Base-by-base conservation (phyloP, 768 basidiomycete genomes). In the Boletus sensibilis region DNA sequence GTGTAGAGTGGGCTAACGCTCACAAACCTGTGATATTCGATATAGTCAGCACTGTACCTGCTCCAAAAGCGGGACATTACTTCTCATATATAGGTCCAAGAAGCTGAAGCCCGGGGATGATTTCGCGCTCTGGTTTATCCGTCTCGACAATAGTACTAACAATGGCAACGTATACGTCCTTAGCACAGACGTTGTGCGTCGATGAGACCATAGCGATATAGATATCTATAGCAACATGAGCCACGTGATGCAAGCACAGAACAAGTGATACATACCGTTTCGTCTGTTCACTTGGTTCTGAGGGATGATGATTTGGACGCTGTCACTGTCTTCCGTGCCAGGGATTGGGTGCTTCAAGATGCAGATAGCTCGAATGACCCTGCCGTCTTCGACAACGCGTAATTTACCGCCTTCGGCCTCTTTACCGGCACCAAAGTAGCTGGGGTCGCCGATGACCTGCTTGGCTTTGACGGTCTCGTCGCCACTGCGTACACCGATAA, bases 61-160 rank as follows among this genome's bases (percentile, higher is more conserved):
- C 27, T 50, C 37, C 12, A 31, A 46, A 46, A 41, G 14, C 16
- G 39, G 49, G 37, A 52, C 41, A 85, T 69, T 64, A 95, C 96
- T 98, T 98, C 69, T 98, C 95, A 66, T 91, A 81, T 63, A 98
- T 93, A 27, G 88, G 82, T 4, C 97, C 97, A 38, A 99, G 84
- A 34, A 99, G 86, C 65, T 88, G 84, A 51, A 98, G 83, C 62
- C 92, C 97, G 49, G 96, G 93, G n/a, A 76, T 74, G 62, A 99
- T 93, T 76, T 99, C 97, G 40, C 82, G 78, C 73, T 98, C 95
- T 21, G 97, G 97, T 56, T 82, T 84, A 71, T 85, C 81, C 3
- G 97, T 98, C 78, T 99, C 97, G 55, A 98, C 95, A 66, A 99
- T 90, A 23, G 96, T 98, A 65, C 94, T 97, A 62, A 99, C 97